Evolutionary conservation across 305 asterid genomes (phyloP).

Genomic region (Stenogyne calaminthoides): DNA sequence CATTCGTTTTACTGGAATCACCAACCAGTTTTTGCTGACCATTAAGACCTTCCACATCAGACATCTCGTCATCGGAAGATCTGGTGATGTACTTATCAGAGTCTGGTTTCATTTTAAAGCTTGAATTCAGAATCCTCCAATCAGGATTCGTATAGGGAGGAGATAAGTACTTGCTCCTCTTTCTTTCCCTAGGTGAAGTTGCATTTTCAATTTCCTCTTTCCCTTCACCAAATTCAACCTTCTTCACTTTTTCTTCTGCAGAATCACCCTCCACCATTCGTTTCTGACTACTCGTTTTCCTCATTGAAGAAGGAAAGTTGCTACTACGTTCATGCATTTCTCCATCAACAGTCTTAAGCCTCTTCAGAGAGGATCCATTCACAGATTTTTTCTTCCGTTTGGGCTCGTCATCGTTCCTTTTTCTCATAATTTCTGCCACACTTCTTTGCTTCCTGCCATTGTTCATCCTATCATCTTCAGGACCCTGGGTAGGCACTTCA

Average conservation of each 20-base stretch:
- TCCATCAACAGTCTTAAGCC: neutral
- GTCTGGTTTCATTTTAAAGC: conserved; percentile 36
- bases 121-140: conserved; percentile 32
- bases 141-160: conserved; percentile 60
- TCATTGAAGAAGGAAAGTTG: conserved; percentile 19
- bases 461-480: conserved; percentile 37
- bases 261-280: conserved; percentile 27
- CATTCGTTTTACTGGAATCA: neutral
- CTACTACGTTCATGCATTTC: neutral
- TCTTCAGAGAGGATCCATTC: neutral
- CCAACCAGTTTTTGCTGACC: neutral
- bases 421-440: conserved; percentile 63
- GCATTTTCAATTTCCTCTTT: conserved; percentile 33
- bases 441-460: conserved; percentile 63
- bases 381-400: conserved; percentile 25
- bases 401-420: conserved; percentile 20
- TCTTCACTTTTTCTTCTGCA: conserved; percentile 26
- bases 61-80: conserved; percentile 36
- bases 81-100: conserved; percentile 34
- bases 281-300: conserved; percentile 35
- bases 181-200: conserved; percentile 72
- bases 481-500: conserved; percentile 50
- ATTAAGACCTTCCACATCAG: conserved; percentile 16
- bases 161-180: conserved; percentile 79
- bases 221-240: conserved; percentile 31